A percentile compares a stretch with the other conserved stretches of the same genome.
phyloP scores from a whole-genome alignment of 441 rosid genomes.

The Gossypium trilobum region DNA sequence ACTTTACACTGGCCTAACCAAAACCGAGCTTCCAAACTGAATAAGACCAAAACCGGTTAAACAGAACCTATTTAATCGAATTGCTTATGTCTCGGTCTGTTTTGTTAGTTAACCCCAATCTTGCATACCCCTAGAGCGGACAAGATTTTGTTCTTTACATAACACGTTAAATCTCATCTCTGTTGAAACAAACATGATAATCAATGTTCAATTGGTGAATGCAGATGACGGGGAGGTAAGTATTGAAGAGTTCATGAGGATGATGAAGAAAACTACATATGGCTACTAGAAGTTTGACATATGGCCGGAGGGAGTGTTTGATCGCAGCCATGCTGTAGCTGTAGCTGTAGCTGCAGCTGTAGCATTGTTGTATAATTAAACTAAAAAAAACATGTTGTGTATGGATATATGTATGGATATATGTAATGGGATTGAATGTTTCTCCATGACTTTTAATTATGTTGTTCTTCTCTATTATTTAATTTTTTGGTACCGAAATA shows the following conservation, averaged over 20 bases:
- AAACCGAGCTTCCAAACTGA: not conserved
- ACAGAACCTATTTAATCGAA: not conserved
- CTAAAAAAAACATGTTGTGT: not conserved
- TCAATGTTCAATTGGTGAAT: not conserved
- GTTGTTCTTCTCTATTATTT: not conserved
- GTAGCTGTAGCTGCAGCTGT: conserved; percentile 1
- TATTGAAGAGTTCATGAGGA: conserved; percentile 62
- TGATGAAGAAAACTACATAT: conserved; percentile 63
- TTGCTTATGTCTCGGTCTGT: not conserved
- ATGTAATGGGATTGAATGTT: not conserved
- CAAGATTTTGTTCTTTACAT: not conserved
- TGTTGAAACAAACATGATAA: not conserved
- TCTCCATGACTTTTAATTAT: not conserved
- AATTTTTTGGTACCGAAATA: not conserved
- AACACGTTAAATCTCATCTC: not conserved
- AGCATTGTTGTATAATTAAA: conserved; percentile 14
- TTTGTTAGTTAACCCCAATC: not conserved
- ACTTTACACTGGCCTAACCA: too few relatives aligned
- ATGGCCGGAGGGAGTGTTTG: not conserved
- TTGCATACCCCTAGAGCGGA: too few relatives aligned
- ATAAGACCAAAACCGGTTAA: not conserved
- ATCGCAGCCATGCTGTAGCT: not conserved
- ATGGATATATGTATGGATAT: not conserved
- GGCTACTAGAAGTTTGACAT: conserved; percentile 24
- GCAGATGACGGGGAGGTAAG: conserved; percentile 74